Evolutionary conservation across 2,329 filamentous ascomycete species (phyloP).

Genomic region (Blumeria graminis): DNA sequence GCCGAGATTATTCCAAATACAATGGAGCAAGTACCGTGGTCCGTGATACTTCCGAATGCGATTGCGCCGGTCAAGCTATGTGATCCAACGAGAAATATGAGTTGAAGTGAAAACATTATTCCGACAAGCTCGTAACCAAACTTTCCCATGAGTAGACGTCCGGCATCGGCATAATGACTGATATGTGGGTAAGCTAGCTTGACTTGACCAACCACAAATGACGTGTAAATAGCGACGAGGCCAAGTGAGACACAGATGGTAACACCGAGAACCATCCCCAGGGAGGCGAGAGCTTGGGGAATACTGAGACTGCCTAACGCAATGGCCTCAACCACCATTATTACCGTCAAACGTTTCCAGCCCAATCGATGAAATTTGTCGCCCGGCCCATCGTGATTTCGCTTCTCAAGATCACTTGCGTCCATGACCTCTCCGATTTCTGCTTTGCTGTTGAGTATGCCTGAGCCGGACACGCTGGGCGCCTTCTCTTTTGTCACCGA

Average conservation of each 20-base stretch:
- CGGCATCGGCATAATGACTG: slow-evolving; percentile 25
- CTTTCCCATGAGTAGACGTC: slow-evolving; percentile 25
- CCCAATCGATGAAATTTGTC: slow-evolving; percentile 9
- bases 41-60: slow-evolving; percentile 30
- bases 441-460: neutral
- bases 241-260: slow-evolving; percentile 9
- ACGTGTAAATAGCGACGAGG: slow-evolving; percentile 19
- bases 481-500: neutral
- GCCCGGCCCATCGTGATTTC: neutral
- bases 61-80: slow-evolving; percentile 37
- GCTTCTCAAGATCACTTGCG: neutral
- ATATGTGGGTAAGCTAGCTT: slow-evolving; percentile 11
- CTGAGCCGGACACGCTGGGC: neutral
- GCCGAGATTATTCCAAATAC: slow-evolving; percentile 19
- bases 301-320: slow-evolving; percentile 12
- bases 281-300: slow-evolving; percentile 7
- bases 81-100: slow-evolving; percentile 36
- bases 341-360: slow-evolving; percentile 8
- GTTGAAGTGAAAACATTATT: slow-evolving; percentile 24
- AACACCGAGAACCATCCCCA: slow-evolving; percentile 9
- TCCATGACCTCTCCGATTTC: neutral
- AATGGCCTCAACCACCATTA: slow-evolving; percentile 14
- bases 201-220: slow-evolving; percentile 18
- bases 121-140: slow-evolving; percentile 28
- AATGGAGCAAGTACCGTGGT: slow-evolving; percentile 29